A percentile compares a stretch with the other conserved stretches of the same genome.
Evolutionary conservation across 1,139 yeast genomes (phyloP).

Genomic region (Blastobotrys illinoisensis): DNA sequence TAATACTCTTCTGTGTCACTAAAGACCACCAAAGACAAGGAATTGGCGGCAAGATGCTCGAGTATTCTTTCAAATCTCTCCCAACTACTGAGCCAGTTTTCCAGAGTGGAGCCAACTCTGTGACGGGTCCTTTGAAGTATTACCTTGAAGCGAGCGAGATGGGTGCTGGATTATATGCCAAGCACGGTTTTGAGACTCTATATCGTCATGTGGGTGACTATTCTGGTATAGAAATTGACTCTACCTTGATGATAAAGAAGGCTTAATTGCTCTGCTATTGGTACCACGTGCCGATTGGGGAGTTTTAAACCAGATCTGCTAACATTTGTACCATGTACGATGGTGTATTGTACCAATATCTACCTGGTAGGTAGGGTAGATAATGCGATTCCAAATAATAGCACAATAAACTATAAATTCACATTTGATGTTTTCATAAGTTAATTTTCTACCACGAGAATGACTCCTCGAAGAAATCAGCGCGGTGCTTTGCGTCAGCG

Average conservation of each 20-base stretch:
- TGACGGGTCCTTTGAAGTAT: not conserved
- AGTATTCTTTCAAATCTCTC: not conserved
- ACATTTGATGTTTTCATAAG: too few relatives aligned
- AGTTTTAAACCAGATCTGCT: too few relatives aligned
- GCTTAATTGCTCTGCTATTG: not conserved
- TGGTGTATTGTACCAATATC: too few relatives aligned
- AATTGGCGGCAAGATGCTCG: not conserved
- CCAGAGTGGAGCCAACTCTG: not conserved
- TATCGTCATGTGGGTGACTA: not conserved
- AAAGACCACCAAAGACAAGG: not conserved
- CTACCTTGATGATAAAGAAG: not conserved
- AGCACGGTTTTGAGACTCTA: not conserved
- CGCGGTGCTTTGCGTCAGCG: conserved; percentile 17
- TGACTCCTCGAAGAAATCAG: conserved; percentile 36
- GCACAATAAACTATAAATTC: too few relatives aligned
- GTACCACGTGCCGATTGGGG: not conserved
- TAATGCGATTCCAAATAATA: too few relatives aligned
- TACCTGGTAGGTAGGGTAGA: too few relatives aligned
- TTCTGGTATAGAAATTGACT: not conserved
- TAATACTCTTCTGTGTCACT: not conserved
- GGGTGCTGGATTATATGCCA: not conserved
- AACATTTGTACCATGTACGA: too few relatives aligned
- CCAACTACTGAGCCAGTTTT: not conserved
- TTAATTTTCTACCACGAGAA: conserved; percentile 29
- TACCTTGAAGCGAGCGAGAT: not conserved